Base-by-base conservation (phyloP, 768 basidiomycete species). In the Tulasnella sp. region DNA sequence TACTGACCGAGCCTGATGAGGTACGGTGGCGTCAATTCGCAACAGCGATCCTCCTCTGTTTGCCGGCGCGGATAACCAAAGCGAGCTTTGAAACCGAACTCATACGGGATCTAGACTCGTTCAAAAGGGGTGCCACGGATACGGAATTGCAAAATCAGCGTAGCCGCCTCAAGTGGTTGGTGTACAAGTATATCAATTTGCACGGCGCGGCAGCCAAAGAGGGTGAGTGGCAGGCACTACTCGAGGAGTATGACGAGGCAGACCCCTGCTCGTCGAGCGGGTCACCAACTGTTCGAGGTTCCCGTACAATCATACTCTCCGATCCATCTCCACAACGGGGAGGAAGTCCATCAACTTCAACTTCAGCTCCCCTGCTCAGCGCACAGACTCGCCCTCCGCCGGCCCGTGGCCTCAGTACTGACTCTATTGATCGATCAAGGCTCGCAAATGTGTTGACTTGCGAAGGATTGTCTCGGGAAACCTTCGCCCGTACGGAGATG, bases 401-500 rank as follows among this genome's bases (percentile, higher is more conserved):
- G 2, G 15, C 34, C 34, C 34, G 34, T 38, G 34, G 34, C 34
- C 34, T 38, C 34, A 38, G 34, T 15, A 15, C 34, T 15, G 34
- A 38, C 34, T 43, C 34, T 15, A 26, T 43, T 13, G 17, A 30
- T 38, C 21, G 43, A 44, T 23, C 1, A 4, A 38, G 42, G 9
- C 27, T 47, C 32, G 58, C 47, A 5, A 30, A 26, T 21, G 15
- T 30, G 48, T 34, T 59, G 32, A 21, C 29, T 3, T 45, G 76
- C 47, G 83, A 84, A 62, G 87, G 86, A 0, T 74, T 91, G 11
- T 82, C 85, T 11, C 74, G 81, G 17, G 83, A 85, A 26, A 73
- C 85, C 5, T 74, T 91, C 48, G 74, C 84, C 11, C 66, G 74
- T 17, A 71, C 87, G n/a, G 85, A 88, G 63, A 77, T 79, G 4